A percentile compares a stretch with the other conserved stretches of the same genome.
Conservation (phyloP, 2,329 filamentous ascomycete species). For the Colletotrichum musicola region DNA sequence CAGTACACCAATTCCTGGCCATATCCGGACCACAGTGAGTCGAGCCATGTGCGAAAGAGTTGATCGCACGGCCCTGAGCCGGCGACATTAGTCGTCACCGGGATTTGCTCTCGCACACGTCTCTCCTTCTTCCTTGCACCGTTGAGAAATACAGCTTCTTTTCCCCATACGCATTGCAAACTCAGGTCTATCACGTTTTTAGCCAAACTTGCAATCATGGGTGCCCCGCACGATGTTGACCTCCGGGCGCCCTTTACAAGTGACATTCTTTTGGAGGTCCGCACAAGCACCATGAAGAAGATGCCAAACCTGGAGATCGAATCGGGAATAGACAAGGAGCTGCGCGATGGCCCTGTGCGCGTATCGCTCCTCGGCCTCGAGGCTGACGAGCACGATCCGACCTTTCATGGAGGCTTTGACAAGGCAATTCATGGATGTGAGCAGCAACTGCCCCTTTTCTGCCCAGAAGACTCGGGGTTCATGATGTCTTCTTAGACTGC, state of each 20-base stretch:
- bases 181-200: no score
- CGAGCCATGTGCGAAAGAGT: no score
- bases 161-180: no score
- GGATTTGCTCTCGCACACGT: no score
- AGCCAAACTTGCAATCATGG: slow-evolving; percentile 25
- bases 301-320: slow-evolving; percentile 64
- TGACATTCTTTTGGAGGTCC: slow-evolving; percentile 68
- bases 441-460: slow-evolving; percentile 40
- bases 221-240: slow-evolving; percentile 46
- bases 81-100: no score
- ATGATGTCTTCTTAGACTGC: slow-evolving; percentile 60
- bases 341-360: slow-evolving; percentile 57
- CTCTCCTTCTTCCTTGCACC: no score
- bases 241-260: slow-evolving; percentile 57
- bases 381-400: slow-evolving; percentile 72
- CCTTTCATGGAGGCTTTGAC: slow-evolving; percentile 72
- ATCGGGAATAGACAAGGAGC: slow-evolving; percentile 69
- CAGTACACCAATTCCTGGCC: no score
- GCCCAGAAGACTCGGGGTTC: neutral
- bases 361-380: slow-evolving; percentile 65
- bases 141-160: no score
- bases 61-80: no score
- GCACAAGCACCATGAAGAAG: slow-evolving; percentile 67
- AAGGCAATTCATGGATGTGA: slow-evolving; percentile 72
- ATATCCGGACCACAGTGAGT: no score